phyloP scores from a whole-genome alignment of 2,329 filamentous ascomycete species.

The Pseudogymnoascus destructans region DNA sequence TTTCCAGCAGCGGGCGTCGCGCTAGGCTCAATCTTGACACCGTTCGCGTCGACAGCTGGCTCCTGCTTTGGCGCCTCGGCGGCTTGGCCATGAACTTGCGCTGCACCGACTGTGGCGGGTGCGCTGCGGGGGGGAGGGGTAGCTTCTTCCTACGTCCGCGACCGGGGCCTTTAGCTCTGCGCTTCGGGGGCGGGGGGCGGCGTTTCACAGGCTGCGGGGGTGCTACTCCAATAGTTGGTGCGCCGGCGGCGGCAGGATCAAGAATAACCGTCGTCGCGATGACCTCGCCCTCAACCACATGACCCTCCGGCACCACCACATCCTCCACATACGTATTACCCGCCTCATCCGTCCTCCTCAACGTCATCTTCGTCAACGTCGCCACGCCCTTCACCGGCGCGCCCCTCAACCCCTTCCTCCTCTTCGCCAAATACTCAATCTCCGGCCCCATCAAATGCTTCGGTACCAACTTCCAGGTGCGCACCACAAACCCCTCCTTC shows the following conservation, averaged over 20 bases:
- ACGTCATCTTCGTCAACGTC: conserved; percentile 61
- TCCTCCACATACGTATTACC: conserved; percentile 79
- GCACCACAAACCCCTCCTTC: conserved; percentile 40
- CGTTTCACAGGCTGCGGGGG: conserved; percentile 39
- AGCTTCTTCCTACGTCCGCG: conserved; percentile 63
- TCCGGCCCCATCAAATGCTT: conserved; percentile 42
- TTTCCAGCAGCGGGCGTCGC: conserved; percentile 13
- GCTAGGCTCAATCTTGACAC: conserved; percentile 19
- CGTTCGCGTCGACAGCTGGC: conserved; percentile 12
- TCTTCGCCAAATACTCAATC: conserved; percentile 45
- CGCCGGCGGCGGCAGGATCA: conserved; percentile 45
- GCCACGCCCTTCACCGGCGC: conserved; percentile 33
- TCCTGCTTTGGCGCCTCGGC: neutral
- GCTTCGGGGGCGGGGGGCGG: conserved; percentile 44
- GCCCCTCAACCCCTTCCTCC: conserved; percentile 40
- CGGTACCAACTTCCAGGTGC: conserved; percentile 48
- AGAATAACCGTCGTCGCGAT: conserved; percentile 50
- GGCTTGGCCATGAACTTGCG: conserved; percentile 10
- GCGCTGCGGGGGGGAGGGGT: conserved; percentile 20
- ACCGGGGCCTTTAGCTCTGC: conserved; percentile 68
- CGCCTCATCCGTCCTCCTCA: conserved; percentile 62
- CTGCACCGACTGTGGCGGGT: conserved; percentile 10
- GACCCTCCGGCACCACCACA: conserved; percentile 66
- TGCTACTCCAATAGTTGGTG: conserved; percentile 28
- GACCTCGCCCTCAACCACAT: conserved; percentile 70